phyloP scores from a whole-genome alignment of 129 eudicot genomes.

The Daucus carota region DH1_v3.0 NC_030389.2:32305501-32306000 shows the following conservation, averaged over 20 bases:
- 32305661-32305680: not conserved
- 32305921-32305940: not conserved
- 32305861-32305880: no score
- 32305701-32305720: not conserved
- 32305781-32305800: not conserved
- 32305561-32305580: conserved; percentile 26
- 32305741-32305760: not conserved
- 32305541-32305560: conserved; percentile 29
- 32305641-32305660: not conserved
- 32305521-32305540: conserved; percentile 59
- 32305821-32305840: not conserved
- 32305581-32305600: conserved; percentile 85
- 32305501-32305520: conserved; percentile 50
- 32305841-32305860: not conserved
- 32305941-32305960: not conserved
- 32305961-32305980: not conserved
- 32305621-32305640: conserved; percentile 45
- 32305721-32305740: not conserved
- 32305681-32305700: not conserved
- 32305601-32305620: conserved; percentile 57
- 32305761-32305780: not conserved
- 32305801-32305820: not conserved
- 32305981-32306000: not conserved
- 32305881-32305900: no score
- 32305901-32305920: not conserved